Conservation (phyloP, 805 yeast genomes). For the Kuraishia molischiana region DNA sequence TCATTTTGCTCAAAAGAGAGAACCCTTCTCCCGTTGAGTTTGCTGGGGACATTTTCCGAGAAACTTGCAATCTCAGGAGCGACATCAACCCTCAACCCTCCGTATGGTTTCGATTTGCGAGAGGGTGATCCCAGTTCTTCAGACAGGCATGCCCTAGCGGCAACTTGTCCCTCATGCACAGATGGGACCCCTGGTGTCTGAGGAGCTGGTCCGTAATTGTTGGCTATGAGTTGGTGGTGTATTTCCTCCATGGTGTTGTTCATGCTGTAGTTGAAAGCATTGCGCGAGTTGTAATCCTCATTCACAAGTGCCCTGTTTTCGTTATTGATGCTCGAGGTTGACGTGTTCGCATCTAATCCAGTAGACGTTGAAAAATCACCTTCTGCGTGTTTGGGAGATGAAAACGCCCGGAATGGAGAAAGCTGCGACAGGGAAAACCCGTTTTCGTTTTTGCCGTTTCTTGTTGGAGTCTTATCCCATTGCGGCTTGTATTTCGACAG, state of each 20-base stretch:
- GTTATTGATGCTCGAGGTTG: not conserved
- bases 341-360: not conserved
- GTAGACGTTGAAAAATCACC: not conserved
- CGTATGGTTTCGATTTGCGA: too few species aligned
- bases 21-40: slow-evolving; percentile 17
- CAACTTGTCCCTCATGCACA: slow-evolving; percentile 6
- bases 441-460: not conserved
- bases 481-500: slow-evolving; percentile 5
- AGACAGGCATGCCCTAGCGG: slow-evolving; percentile 6
- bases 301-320: slow-evolving; percentile 2
- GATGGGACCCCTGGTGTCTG: slow-evolving; percentile 4
- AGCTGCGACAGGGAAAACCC: not conserved
- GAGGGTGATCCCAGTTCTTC: not conserved
- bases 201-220: slow-evolving; percentile 5
- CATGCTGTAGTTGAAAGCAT: slow-evolving; percentile 19
- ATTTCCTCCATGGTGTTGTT: slow-evolving; percentile 22
- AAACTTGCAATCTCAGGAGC: too few species aligned
- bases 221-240: slow-evolving; percentile 17
- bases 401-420: not conserved
- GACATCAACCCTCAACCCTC: too few species aligned
- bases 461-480: not conserved
- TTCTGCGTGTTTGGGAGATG: not conserved
- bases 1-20: slow-evolving; percentile 46
- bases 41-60: not conserved
- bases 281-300: slow-evolving; percentile 20